These are phyloP conservation scores for Suillus subaureus DNA, from an alignment of 768 basidiomycete genomes.

Conservation along the genomic window DNA sequence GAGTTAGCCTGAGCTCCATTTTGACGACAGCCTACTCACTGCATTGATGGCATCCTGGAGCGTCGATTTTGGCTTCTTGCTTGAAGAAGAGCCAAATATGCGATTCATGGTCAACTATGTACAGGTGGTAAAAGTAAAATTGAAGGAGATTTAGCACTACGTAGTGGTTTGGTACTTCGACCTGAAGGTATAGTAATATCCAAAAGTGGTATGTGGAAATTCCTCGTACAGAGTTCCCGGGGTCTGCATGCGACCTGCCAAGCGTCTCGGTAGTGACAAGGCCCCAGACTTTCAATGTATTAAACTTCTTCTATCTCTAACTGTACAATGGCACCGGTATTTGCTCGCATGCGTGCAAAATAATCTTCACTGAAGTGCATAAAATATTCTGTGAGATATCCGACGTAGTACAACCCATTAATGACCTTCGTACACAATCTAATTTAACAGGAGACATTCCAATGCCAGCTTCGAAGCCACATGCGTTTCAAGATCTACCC, in stretches of 20 bases:
- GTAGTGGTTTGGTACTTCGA: neutral
- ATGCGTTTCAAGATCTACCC: neutral
- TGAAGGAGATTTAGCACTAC: neutral
- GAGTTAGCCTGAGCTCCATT: neutral
- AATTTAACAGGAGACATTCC: neutral
- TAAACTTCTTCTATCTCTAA: neutral
- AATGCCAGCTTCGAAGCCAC: neutral
- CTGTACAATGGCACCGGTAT: no score
- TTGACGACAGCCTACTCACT: constrained; percentile 45
- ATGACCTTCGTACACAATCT: neutral
- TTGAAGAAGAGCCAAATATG: constrained; percentile 74
- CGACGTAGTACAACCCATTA: constrained; percentile 3
- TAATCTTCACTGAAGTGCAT: neutral
- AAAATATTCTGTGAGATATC: neutral
- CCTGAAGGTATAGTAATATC: neutral
- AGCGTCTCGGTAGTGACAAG: neutral
- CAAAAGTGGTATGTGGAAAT: neutral
- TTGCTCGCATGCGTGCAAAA: neutral
- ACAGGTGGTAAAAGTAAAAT: neutral
- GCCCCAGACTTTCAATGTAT: neutral
- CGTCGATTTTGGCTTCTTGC: constrained; percentile 82
- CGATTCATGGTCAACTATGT: constrained; percentile 69
- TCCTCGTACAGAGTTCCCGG: neutral
- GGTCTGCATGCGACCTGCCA: neutral
- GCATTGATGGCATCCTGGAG: constrained; percentile 94